Percentiles rank a stretch among this genome's conserved stretches.
Conservation (phyloP, 768 basidiomycete genomes). For the Xerocomus potaroensis region DNA sequence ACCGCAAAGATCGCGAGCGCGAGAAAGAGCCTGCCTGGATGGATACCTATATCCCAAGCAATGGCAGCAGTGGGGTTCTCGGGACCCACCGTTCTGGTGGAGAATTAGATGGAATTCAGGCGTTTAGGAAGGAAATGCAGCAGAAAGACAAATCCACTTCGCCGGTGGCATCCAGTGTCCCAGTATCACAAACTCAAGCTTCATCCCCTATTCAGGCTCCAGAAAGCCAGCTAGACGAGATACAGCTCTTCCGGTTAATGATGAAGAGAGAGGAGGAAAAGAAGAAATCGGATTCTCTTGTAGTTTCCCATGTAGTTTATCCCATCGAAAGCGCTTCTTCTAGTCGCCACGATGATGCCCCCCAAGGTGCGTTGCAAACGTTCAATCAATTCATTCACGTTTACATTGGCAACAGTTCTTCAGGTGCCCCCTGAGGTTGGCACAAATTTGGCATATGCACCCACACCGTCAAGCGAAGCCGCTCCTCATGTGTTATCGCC, state of each 20-base stretch:
- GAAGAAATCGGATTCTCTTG: constrained; percentile 31
- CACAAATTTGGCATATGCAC: constrained; percentile 3
- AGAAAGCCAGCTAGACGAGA: constrained; percentile 64
- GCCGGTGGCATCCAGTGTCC: constrained; percentile 8
- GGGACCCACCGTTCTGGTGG: constrained; percentile 58
- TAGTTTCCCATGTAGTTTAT: background rate
- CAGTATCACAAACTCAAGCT: constrained; percentile 18
- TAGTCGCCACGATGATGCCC: constrained; percentile 6
- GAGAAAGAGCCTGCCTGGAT: constrained; percentile 93
- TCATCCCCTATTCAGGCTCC: constrained; percentile 15
- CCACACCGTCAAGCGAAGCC: constrained; percentile 5
- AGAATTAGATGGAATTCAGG: constrained; percentile 79
- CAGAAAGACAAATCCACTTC: constrained; percentile 59
- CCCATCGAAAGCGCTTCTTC: constrained; percentile 11
- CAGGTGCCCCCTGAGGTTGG: constrained; percentile 5
- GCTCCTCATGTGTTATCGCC: constrained; percentile 14
- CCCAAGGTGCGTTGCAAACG: constrained; percentile 18
- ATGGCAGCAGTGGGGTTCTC: constrained; percentile 54
- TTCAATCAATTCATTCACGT: constrained; percentile 1
- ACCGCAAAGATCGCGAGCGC: constrained; percentile 48
- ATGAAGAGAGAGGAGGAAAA: constrained; percentile 74
- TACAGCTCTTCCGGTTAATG: constrained; percentile 76
- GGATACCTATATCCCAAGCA: constrained; percentile 76
- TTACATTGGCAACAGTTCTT: constrained; percentile 14
- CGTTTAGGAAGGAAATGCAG: constrained; percentile 82